Evolutionary conservation across 768 basidiomycete species (phyloP).

Genomic region (Leccinellum rugosiceps): DNA sequence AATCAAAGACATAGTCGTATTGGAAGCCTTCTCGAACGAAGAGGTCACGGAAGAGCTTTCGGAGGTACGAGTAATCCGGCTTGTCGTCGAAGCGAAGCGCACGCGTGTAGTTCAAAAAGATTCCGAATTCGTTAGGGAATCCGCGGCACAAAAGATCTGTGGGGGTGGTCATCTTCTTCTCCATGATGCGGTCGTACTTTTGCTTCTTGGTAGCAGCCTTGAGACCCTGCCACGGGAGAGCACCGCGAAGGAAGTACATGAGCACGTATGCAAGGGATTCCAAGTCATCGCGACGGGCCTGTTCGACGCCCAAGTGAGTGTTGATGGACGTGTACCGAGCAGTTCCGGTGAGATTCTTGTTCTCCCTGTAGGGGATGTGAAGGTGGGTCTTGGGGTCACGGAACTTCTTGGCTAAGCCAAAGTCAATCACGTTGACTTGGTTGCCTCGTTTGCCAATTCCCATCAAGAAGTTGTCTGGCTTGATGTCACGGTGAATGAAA

Average conservation of each 20-base stretch:
- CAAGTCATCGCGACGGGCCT: slow-evolving; percentile 95
- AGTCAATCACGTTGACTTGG: slow-evolving; percentile 98
- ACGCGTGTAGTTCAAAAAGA: slow-evolving; percentile 98
- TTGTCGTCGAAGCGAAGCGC: slow-evolving; percentile 99
- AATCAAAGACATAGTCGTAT: slow-evolving; percentile 99
- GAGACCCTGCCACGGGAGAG: slow-evolving; percentile 98
- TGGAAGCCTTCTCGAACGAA: slow-evolving; percentile 98
- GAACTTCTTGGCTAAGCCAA: slow-evolving; percentile 99
- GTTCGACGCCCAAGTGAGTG: slow-evolving; percentile 97
- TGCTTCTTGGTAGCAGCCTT: slow-evolving; percentile 99
- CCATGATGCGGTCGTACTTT: slow-evolving; percentile 99
- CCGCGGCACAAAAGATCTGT: slow-evolving; percentile 96
- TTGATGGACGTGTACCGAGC: slow-evolving; percentile 99
- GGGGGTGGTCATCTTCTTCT: slow-evolving; percentile 99
- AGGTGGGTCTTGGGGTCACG: slow-evolving; percentile 99
- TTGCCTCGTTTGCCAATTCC: slow-evolving; percentile 99
- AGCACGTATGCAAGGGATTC: slow-evolving; percentile 98
- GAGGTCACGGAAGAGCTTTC: slow-evolving; percentile 98
- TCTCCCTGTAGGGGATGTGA: slow-evolving; percentile 99
- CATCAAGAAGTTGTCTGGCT: slow-evolving; percentile 99
- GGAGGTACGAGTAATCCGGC: slow-evolving; percentile 98
- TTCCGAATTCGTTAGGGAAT: slow-evolving; percentile 99
- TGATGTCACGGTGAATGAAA: slow-evolving; percentile 97
- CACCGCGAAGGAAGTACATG: slow-evolving; percentile 99
- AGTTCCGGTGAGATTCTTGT: slow-evolving; percentile 99